Conservation (phyloP, 176 grass and related monocot species). For the Eleusine coracana region DNA sequence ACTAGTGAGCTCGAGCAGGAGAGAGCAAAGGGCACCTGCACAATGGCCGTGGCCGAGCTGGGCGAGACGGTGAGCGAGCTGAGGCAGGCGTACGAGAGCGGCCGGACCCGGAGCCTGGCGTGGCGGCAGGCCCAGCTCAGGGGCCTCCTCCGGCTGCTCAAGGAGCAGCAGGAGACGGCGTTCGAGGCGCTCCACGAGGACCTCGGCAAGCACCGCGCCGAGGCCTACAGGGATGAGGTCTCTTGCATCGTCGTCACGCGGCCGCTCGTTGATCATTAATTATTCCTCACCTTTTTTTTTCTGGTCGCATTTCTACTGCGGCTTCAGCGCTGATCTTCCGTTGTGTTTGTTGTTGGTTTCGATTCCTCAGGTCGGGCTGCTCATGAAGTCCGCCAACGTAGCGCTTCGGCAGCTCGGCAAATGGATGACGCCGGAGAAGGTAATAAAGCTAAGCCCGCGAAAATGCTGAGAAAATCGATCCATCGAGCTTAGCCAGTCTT, state of each 20-base stretch:
- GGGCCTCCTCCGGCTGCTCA: slow-evolving; percentile 58
- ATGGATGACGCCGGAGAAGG: slow-evolving; percentile 76
- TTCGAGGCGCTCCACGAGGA: slow-evolving; percentile 68
- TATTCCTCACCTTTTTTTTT: not conserved
- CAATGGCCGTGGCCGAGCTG: not conserved
- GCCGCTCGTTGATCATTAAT: no score
- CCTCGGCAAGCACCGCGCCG: slow-evolving; percentile 81
- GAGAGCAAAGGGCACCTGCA: not conserved
- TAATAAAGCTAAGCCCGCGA: not conserved
- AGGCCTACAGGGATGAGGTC: slow-evolving; percentile 95
- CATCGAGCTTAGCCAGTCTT: not conserved
- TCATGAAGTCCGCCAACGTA: slow-evolving; percentile 62
- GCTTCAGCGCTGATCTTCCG: not conserved
- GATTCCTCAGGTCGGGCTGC: slow-evolving; percentile 63
- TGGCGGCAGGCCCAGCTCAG: slow-evolving; percentile 79
- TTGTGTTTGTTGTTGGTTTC: not conserved
- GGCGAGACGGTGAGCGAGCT: slow-evolving; percentile 49
- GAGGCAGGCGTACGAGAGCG: slow-evolving; percentile 52
- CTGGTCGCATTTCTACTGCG: not conserved
- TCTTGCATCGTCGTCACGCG: not conserved
- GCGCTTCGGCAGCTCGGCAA: slow-evolving; percentile 58
- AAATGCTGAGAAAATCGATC: not conserved
- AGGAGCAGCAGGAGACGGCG: slow-evolving; percentile 63
- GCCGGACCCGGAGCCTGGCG: slow-evolving; percentile 60
- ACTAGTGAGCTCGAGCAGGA: not conserved